Evolutionary conservation across 164 flowering plant species (phyloP).

Genomic region (Aristolochia fimbriata): DNA sequence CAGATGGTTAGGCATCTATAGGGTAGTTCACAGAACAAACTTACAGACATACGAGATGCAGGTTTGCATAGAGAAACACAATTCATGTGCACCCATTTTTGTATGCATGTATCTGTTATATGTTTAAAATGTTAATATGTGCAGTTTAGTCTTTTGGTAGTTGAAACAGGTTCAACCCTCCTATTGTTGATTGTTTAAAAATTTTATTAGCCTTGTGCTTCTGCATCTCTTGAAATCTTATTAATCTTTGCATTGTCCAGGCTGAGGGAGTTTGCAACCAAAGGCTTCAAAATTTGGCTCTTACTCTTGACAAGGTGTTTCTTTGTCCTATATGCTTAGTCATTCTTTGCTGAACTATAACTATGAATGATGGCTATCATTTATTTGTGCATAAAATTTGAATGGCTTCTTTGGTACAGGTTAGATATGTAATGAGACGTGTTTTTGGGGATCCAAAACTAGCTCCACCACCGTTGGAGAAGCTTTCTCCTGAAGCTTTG

Average conservation of each 20-base stretch:
- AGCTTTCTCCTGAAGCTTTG: conserved; percentile 58
- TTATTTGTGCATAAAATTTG: neutral
- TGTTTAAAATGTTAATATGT: too few species aligned
- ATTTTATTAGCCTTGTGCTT: neutral
- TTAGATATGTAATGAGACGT: conserved; percentile 86
- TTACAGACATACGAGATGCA: too few species aligned
- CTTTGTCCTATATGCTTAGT: neutral
- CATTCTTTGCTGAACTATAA: too few species aligned
- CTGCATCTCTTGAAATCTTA: neutral
- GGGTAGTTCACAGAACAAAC: too few species aligned
- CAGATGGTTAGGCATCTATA: too few species aligned
- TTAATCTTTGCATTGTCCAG: conserved; percentile 25
- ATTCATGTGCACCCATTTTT: neutral
- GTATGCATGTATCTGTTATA: neutral
- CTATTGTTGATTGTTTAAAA: too few species aligned
- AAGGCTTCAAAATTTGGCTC: conserved; percentile 95
- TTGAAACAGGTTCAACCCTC: too few species aligned
- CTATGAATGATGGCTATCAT: neutral
- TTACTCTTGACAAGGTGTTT: conserved; percentile 87
- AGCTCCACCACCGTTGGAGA: conserved; percentile 92
- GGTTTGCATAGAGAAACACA: too few species aligned
- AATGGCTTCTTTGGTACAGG: conserved; percentile 35
- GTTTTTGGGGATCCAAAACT: conserved; percentile 79
- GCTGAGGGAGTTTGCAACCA: conserved; percentile 99
- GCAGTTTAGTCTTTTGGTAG: too few species aligned